A percentile compares a stretch with the other conserved stretches of the same genome.
Evolutionary conservation across 768 basidiomycete species (phyloP).

Genomic region (Piloderma croceum): DNA sequence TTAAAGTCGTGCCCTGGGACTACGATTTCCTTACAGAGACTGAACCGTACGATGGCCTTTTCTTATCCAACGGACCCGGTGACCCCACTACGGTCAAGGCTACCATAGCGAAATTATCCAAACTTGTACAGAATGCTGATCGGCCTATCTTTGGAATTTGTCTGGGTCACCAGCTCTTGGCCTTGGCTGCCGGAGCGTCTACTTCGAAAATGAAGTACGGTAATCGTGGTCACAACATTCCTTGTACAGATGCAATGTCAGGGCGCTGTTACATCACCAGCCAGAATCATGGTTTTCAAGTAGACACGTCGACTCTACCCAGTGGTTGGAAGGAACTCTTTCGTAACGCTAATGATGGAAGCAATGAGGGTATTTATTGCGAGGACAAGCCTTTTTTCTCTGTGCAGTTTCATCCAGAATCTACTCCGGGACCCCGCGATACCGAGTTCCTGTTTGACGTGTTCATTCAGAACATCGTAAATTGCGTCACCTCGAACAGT

Average conservation of each 20-base stretch:
- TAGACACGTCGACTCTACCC: constrained; percentile 75
- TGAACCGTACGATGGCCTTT: constrained; percentile 89
- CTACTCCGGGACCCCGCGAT: constrained; percentile 92
- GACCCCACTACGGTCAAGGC: constrained; percentile 80
- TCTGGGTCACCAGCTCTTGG: constrained; percentile 94
- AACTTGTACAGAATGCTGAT: constrained; percentile 65
- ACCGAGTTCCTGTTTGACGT: constrained; percentile 99
- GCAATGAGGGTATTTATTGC: constrained; percentile 97
- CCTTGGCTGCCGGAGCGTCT: constrained; percentile 86
- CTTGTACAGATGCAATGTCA: constrained; percentile 88
- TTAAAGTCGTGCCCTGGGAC: constrained; percentile 98
- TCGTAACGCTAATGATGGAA: constrained; percentile 92
- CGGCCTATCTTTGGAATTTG: constrained; percentile 97
- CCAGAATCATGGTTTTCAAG: constrained; percentile 98
- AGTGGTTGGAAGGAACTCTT: constrained; percentile 91
- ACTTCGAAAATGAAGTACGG: constrained; percentile 99
- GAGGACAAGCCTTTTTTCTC: constrained; percentile 94
- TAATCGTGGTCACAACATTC: constrained; percentile 98
- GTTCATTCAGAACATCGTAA: constrained; percentile 83
- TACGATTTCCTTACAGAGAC: constrained; percentile 79
- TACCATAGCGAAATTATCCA: constrained; percentile 65
- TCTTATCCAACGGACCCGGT: constrained; percentile 96
- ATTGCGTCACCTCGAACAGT: constrained; percentile 56
- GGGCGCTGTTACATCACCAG: constrained; percentile 98
- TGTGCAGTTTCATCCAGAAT: constrained; percentile 99